Percentiles rank a stretch among this genome's conserved stretches.
Conservation (phyloP, 441 rosid species). For the Theobroma grandiflorum region DNA sequence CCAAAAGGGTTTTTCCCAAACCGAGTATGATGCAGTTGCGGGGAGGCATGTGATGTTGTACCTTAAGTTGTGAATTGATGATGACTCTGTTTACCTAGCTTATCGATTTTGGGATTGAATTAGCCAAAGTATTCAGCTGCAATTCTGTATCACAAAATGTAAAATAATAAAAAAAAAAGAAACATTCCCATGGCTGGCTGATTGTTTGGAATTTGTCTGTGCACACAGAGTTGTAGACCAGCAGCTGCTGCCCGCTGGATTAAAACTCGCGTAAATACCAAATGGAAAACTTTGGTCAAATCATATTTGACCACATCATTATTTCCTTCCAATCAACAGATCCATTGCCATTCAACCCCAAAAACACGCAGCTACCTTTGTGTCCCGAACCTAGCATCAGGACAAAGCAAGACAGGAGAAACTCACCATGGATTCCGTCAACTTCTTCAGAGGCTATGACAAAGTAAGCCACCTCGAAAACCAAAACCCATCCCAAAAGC, state of each 20-base stretch:
- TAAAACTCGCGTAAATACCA: not conserved
- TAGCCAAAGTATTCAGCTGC: not conserved
- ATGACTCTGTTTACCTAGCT: not conserved
- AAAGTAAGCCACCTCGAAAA: conserved; percentile 56
- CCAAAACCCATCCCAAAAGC: conserved; percentile 39
- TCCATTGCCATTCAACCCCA: not conserved
- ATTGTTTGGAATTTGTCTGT: too few species aligned
- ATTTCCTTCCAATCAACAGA: not conserved
- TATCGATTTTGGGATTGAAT: too few species aligned
- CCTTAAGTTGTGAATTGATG: too few species aligned
- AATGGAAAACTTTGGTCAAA: not conserved
- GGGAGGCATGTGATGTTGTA: too few species aligned
- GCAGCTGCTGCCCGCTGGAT: not conserved
- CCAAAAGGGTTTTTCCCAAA: not conserved
- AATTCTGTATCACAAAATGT: not conserved
- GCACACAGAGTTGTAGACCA: not conserved
- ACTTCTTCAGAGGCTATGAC: conserved; percentile 66
- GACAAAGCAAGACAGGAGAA: not conserved
- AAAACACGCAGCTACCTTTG: not conserved
- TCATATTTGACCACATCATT: not conserved
- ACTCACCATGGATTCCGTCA: conserved; percentile 61
- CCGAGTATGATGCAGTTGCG: not conserved
- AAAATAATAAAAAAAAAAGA: too few species aligned
- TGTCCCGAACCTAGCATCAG: not conserved
- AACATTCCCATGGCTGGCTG: too few species aligned